Base-by-base conservation (phyloP, 148 eudicot species). In the Cornus kousa region DNA sequence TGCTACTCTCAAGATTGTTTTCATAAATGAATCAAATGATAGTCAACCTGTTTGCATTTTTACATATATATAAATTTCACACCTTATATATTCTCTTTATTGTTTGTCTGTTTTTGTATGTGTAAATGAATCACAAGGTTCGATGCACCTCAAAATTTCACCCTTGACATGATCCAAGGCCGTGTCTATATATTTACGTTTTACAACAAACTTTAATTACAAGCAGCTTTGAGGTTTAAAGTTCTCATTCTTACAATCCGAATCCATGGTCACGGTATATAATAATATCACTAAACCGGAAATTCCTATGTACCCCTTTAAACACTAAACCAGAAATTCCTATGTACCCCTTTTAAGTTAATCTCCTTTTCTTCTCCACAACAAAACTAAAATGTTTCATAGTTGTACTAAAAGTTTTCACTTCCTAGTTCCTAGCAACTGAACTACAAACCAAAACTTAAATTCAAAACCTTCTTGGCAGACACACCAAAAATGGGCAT, bases 151-250 rank as follows among this genome's bases (percentile, higher is more conserved):
- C 66, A 62, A 62, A 62, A 13, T n/a, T 16, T 6, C 66, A 62
- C 66, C 66, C 66, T 62, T n/a, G 23, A 62, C 66, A 62, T 62
- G 37, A 35, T 24, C 66, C 66, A 62, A 62, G 66, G 66, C 66
- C 23, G 5, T 57, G 22, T n/a, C 66, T 57, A 20, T 5, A 60
- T 60, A 20, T n/a, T 62, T 62, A 20, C 6, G 48, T 9, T 43
- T 43, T 43, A 43, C 48, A 43, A 9, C 62, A 57, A 57, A 5
- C 4, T 62, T n/a, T n/a, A 24, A 20, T 19, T n/a, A 62, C 66
- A 62, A 62, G 66, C 23, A 62, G 19, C 59, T 62, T 19, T 17
- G 66, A 62, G 24, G 66, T n/a, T 17, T 17, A 62, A n/a, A n/a
- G 66, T 5, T 62, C 23, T 62, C 8, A 17, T n/a, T 62, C 19